phyloP scores from a whole-genome alignment of 805 yeast genomes.

The Saccharomycopsis sp. region DNA sequence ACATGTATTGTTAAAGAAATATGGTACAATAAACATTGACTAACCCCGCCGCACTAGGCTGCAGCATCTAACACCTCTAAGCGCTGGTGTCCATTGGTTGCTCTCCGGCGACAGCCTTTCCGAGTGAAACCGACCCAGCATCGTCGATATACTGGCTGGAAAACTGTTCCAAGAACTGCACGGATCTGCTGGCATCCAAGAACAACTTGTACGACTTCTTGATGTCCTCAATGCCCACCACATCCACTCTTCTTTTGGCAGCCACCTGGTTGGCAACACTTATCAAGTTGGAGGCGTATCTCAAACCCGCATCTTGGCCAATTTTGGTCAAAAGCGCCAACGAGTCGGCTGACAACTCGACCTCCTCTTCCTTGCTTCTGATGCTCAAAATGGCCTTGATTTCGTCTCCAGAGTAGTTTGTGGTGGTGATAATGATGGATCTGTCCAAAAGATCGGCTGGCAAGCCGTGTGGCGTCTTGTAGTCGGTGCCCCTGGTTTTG shows the following conservation, averaged over 20 bases:
- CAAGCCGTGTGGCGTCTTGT: constrained; percentile 95
- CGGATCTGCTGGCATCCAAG: constrained; percentile 85
- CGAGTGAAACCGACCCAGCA: constrained; percentile 61
- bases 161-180: constrained; percentile 70
- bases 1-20: background rate
- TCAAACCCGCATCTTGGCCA: constrained; percentile 81
- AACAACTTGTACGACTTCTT: constrained; percentile 84
- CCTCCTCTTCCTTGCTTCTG: constrained; percentile 92
- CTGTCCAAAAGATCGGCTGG: constrained; percentile 94
- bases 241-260: constrained; percentile 63
- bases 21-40: background rate
- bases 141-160: constrained; percentile 70
- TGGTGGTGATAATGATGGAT: constrained; percentile 84
- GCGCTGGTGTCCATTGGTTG: constrained; percentile 34
- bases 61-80: constrained; percentile 1
- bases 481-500: constrained; percentile 88
- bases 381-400: constrained; percentile 79
- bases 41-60: background rate
- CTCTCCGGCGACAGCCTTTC: constrained; percentile 26
- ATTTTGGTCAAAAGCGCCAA: constrained; percentile 82
- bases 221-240: constrained; percentile 73
- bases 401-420: constrained; percentile 72
- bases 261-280: constrained; percentile 87
- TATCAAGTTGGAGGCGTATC: constrained; percentile 88
- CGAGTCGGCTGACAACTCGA: constrained; percentile 75